Conservation (phyloP, 2,329 filamentous ascomycete species). For the Helotiales sp. region DNA sequence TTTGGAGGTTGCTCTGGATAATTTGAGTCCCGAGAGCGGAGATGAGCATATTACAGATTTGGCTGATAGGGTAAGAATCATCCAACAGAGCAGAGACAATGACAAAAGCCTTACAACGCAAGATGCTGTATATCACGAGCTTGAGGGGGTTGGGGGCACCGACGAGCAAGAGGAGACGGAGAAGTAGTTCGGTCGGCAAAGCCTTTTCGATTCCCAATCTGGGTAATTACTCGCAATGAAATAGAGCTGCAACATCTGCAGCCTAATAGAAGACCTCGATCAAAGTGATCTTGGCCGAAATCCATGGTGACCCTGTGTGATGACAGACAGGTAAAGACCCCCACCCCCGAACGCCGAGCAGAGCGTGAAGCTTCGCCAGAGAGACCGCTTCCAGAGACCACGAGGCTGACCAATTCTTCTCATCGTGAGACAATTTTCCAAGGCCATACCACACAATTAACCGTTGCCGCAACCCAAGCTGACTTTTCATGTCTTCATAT, state of each 20-base stretch:
- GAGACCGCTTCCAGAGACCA: conserved; percentile 36
- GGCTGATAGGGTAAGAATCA: conserved; percentile 66
- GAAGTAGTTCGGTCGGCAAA: conserved; percentile 36
- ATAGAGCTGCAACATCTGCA: conserved; percentile 30
- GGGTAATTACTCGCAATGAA: conserved; percentile 32
- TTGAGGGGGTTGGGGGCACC: conserved; percentile 48
- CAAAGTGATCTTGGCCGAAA: conserved; percentile 33
- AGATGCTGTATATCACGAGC: conserved; percentile 34
- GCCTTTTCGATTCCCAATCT: conserved; percentile 27
- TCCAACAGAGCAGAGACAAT: conserved; percentile 46
- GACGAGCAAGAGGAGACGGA: conserved; percentile 63
- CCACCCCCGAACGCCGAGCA: conserved; percentile 36
- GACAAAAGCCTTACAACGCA: conserved; percentile 20
- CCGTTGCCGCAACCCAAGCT: conserved; percentile 35
- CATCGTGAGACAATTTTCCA: conserved; percentile 26
- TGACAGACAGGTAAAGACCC: conserved; percentile 28
- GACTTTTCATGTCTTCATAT: conserved; percentile 34
- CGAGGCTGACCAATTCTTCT: conserved; percentile 28
- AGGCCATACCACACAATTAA: conserved; percentile 35
- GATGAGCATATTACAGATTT: conserved; percentile 87
- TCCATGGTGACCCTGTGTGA: conserved; percentile 26
- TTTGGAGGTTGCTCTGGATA: conserved; percentile 72
- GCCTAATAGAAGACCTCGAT: conserved; percentile 31
- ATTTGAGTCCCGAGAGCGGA: conserved; percentile 71
- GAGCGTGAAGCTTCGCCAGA: conserved; percentile 32